Percentiles rank a stretch among this genome's conserved stretches.
Conservation (phyloP, 257 asterid species). For the Scutellaria baicalensis region DNA sequence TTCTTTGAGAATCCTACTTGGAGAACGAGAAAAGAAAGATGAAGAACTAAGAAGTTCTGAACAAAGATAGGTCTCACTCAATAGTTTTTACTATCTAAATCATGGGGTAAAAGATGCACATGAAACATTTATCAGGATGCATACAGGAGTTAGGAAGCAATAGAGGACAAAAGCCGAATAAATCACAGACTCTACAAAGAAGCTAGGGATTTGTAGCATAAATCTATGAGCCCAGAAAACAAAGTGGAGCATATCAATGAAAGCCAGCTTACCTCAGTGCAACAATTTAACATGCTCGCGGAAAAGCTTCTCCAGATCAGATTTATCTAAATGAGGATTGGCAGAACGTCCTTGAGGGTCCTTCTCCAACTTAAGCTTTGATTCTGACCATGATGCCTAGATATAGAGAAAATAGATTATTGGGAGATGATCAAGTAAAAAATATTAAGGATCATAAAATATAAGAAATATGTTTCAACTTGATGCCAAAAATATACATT, state of each 20-base stretch:
- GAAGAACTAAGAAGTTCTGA: neutral
- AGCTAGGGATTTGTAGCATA: neutral
- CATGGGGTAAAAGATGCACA: too few species aligned
- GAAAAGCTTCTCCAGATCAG: slow-evolving; percentile 87
- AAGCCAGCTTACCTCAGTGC: slow-evolving; percentile 56
- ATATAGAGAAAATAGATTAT: slow-evolving; percentile 3
- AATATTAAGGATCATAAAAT: neutral
- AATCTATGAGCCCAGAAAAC: neutral
- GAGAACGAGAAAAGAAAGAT: neutral
- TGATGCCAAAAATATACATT: too few species aligned
- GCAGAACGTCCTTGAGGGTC: slow-evolving; percentile 96
- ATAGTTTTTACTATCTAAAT: too few species aligned
- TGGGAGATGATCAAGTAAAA: neutral
- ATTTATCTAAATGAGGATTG: slow-evolving; percentile 75
- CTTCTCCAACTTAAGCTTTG: slow-evolving; percentile 86
- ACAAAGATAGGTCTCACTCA: neutral
- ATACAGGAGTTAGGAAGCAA: too few species aligned
- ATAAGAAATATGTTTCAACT: too few species aligned
- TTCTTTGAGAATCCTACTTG: neutral
- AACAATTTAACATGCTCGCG: slow-evolving; percentile 83
- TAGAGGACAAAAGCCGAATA: neutral
- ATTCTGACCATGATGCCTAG: slow-evolving; percentile 94
- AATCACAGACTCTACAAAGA: neutral
- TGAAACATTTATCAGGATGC: too few species aligned
- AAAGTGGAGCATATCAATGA: neutral